phyloP scores from a whole-genome alignment of 2,329 filamentous ascomycete species.

The Cladosporium velox region DNA sequence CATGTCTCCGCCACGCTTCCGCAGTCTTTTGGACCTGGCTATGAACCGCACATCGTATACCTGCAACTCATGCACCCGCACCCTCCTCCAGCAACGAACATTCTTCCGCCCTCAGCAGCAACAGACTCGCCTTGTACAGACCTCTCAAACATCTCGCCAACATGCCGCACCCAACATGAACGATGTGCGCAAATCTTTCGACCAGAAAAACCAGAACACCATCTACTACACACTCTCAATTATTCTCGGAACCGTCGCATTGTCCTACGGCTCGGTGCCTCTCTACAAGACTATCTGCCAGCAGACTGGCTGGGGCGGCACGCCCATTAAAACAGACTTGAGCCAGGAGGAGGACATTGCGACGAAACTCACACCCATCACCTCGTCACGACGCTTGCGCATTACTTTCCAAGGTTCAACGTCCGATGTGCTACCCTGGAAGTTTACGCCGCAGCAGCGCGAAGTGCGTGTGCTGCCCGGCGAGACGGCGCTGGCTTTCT shows the following conservation, averaged over 20 bases:
- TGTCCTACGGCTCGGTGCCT: conserved; percentile 81
- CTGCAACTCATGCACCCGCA: conserved; percentile 16
- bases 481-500: conserved; percentile 95
- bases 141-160: conserved; percentile 23
- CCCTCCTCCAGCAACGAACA: conserved; percentile 11
- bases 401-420: conserved; percentile 97
- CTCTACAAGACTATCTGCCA: conserved; percentile 90
- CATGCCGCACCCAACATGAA: conserved; percentile 58
- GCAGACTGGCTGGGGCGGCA: conserved; percentile 87
- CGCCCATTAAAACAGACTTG: conserved; percentile 70
- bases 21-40: conserved; percentile 34
- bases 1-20: conserved; percentile 36
- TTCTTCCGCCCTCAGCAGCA: conserved; percentile 19
- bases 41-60: conserved; percentile 17
- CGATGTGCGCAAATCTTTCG: conserved; percentile 46
- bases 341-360: conserved; percentile 57
- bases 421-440: conserved; percentile 94
- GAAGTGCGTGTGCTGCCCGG: conserved; percentile 94
- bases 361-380: conserved; percentile 76
- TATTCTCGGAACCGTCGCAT: conserved; percentile 75
- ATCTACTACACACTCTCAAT: conserved; percentile 76
- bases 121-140: conserved; percentile 17
- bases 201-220: conserved; percentile 58
- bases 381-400: conserved; percentile 77
- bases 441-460: conserved; percentile 93